A percentile compares a stretch with the other conserved stretches of the same genome.
Conservation (phyloP, 768 basidiomycete species). For the Amanita molliuscula region DNA sequence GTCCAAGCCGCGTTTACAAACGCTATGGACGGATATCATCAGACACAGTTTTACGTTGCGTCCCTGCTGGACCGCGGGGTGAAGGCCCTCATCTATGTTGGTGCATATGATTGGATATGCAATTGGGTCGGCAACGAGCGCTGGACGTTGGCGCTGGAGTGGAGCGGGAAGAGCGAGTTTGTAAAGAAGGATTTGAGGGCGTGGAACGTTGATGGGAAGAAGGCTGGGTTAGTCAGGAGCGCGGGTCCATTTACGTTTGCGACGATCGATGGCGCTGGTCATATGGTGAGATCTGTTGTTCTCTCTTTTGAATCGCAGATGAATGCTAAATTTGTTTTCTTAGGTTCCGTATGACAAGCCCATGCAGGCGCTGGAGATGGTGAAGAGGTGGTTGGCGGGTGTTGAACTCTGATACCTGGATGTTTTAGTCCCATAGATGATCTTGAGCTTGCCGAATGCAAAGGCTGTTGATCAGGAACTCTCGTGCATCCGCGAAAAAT, state of each 20-base stretch:
- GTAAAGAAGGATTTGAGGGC: conserved; percentile 31
- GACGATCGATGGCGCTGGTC: conserved; percentile 60
- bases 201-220: conserved; percentile 47
- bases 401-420: background rate
- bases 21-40: conserved; percentile 31
- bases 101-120: conserved; percentile 66
- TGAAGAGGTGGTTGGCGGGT: conserved; percentile 38
- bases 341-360: conserved; percentile 57
- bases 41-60: conserved; percentile 47
- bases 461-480: background rate
- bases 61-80: conserved; percentile 65
- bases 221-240: conserved; percentile 25
- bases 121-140: conserved; percentile 68
- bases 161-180: conserved; percentile 51
- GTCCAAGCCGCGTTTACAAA: conserved; percentile 40
- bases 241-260: conserved; percentile 51
- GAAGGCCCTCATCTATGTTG: conserved; percentile 60
- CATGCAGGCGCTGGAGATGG: conserved; percentile 40
- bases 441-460: no score
- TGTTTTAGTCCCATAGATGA: no score
- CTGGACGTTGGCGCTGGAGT: conserved; percentile 62
- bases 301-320: background rate
- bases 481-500: background rate
- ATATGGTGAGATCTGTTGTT: conserved; percentile 38
- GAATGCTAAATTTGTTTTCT: conserved; percentile 10